phyloP scores from a whole-genome alignment of 78 protist species.

The slime mould (Dictyostelium discoideum) region dicty_2.7 NC_007090.3:573001-573500 shows the following conservation, averaged over 20 bases:
- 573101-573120: constrained; percentile 45
- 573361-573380: neutral
- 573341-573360: neutral
- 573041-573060: neutral
- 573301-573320: constrained; percentile 67
- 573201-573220: neutral
- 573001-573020: constrained; percentile 43
- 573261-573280: too few species aligned
- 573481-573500: constrained; percentile 54
- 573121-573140: neutral
- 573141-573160: constrained; percentile 14
- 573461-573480: constrained; percentile 32
- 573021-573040: constrained; percentile 40
- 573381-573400: neutral
- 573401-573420: constrained; percentile 70
- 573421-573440: neutral
- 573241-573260: too few species aligned
- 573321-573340: constrained; percentile 4
- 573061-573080: constrained; percentile 25
- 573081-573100: constrained; percentile 43
- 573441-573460: constrained; percentile 1
- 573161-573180: constrained; percentile 17
- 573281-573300: constrained; percentile 47
- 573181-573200: constrained; percentile 40
- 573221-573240: too few species aligned